Evolutionary conservation across 345 rosid species (phyloP).

Genomic region (Noccaea bulbosa): DNA sequence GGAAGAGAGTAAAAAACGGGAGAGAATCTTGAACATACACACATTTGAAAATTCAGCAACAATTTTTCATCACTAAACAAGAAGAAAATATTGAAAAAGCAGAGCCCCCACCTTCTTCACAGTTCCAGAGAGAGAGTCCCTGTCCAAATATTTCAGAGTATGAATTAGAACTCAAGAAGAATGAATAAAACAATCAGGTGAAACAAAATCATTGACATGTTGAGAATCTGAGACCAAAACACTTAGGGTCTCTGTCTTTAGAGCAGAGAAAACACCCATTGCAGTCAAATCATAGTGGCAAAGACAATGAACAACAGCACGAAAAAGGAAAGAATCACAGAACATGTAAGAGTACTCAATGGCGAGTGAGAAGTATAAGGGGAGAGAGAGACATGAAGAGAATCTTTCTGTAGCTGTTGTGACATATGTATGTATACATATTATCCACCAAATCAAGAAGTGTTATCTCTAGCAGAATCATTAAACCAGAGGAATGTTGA

Average conservation of each 20-base stretch:
- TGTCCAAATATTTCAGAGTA: conserved; percentile 32
- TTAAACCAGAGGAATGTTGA: conserved; percentile 22
- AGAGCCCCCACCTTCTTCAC: conserved; percentile 43
- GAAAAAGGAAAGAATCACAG: conserved; percentile 18
- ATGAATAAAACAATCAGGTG: conserved; percentile 21
- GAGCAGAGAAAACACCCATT: conserved; percentile 17
- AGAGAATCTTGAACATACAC: conserved; percentile 36
- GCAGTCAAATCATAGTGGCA: conserved; percentile 38
- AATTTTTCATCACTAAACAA: conserved; percentile 41
- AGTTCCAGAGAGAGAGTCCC: conserved; percentile 42
- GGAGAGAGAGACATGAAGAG: background rate
- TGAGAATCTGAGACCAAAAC: conserved; percentile 40
- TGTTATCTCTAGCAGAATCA: conserved; percentile 29
- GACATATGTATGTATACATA: conserved; percentile 15
- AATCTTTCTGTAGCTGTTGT: conserved; percentile 37
- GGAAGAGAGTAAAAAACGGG: background rate
- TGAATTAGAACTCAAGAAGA: conserved; percentile 33
- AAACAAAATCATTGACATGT: conserved; percentile 40
- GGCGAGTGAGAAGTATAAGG: conserved; percentile 30
- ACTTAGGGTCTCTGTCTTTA: conserved; percentile 6
- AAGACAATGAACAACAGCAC: conserved; percentile 28
- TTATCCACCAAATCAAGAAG: conserved; percentile 20
- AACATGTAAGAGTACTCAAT: conserved; percentile 35
- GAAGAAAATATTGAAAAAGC: conserved; percentile 35
- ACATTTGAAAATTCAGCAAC: conserved; percentile 39